These are phyloP conservation scores for Talaromyces verruculosus DNA, from an alignment of 2,329 filamentous ascomycete genomes.

Conservation along the genomic window DNA sequence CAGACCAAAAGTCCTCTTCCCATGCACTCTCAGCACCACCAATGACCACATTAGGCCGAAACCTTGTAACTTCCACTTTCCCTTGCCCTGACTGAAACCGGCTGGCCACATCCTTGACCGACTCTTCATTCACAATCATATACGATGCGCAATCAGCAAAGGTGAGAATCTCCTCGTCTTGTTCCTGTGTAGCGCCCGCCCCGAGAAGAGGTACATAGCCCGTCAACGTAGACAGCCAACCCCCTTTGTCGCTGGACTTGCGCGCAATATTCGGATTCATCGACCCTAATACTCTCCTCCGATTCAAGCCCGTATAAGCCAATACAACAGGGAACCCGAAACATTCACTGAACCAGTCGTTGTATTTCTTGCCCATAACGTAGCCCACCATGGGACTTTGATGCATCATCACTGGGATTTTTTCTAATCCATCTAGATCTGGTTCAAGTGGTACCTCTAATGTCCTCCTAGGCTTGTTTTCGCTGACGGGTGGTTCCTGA, in stretches of 20 bases:
- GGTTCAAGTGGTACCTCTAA: conserved; percentile 62
- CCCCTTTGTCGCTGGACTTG: conserved; percentile 3
- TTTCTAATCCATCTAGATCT: conserved; percentile 46
- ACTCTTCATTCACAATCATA: conserved; percentile 69
- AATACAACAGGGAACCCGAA: conserved; percentile 64
- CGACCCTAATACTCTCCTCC: conserved; percentile 63
- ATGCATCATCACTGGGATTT: conserved; percentile 59
- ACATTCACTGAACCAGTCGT: conserved; percentile 66
- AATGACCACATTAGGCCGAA: conserved; percentile 72
- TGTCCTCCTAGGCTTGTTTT: conserved; percentile 32
- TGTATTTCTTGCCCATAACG: conserved; percentile 61
- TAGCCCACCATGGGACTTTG: conserved; percentile 59
- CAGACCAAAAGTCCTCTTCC: conserved; percentile 72
- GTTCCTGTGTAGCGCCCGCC: conserved; percentile 8
- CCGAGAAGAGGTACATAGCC: conserved; percentile 11
- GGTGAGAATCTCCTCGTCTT: conserved; percentile 55
- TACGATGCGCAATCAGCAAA: conserved; percentile 69
- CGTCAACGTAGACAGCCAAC: conserved; percentile 25
- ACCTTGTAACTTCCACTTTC: conserved; percentile 64
- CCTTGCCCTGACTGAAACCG: conserved; percentile 51
- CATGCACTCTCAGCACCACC: conserved; percentile 58
- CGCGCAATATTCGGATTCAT: conserved; percentile 47
- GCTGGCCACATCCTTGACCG: conserved; percentile 64
- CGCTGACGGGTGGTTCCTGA: conserved; percentile 26
- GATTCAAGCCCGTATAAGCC: conserved; percentile 64